Conservation (phyloP, 306 rosid genomes). For the Gleditsia sinensis region DNA sequence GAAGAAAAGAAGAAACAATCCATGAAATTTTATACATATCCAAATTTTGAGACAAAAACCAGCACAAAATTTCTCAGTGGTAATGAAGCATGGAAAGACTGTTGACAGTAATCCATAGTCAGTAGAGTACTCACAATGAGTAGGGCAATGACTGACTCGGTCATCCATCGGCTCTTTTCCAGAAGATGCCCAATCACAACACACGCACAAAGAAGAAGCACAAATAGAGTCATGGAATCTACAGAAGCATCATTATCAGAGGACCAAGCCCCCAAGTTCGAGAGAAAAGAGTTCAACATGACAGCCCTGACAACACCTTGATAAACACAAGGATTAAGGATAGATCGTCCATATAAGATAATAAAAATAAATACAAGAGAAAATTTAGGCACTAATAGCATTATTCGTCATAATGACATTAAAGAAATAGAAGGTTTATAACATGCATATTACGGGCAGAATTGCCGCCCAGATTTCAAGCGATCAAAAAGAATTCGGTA, state of each 20-base stretch:
- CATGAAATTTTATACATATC: neutral
- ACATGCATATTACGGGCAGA: neutral
- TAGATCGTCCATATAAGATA: neutral
- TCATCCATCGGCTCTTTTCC: conserved; percentile 59
- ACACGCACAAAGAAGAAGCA: conserved; percentile 58
- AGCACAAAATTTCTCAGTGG: neutral
- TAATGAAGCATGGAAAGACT: neutral
- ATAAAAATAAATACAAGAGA: neutral
- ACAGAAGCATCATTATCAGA: conserved; percentile 33
- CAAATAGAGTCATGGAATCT: conserved; percentile 53
- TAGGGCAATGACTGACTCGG: conserved; percentile 59
- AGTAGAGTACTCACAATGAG: conserved; percentile 55
- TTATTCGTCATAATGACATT: neutral
- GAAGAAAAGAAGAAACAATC: conserved; percentile 1
- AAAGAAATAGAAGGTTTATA: neutral
- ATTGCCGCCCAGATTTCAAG: neutral
- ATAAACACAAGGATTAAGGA: conserved; percentile 1
- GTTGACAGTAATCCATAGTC: neutral
- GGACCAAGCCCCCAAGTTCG: conserved; percentile 28
- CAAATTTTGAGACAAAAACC: neutral
- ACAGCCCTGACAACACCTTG: conserved; percentile 32
- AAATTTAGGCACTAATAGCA: neutral
- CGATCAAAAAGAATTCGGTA: neutral
- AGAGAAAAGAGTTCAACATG: conserved; percentile 23
- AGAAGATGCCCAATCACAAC: conserved; percentile 66